These are phyloP conservation scores for Babesia bovis DNA, from an alignment of 169 alveolate species.

Conservation along the genomic window DNA sequence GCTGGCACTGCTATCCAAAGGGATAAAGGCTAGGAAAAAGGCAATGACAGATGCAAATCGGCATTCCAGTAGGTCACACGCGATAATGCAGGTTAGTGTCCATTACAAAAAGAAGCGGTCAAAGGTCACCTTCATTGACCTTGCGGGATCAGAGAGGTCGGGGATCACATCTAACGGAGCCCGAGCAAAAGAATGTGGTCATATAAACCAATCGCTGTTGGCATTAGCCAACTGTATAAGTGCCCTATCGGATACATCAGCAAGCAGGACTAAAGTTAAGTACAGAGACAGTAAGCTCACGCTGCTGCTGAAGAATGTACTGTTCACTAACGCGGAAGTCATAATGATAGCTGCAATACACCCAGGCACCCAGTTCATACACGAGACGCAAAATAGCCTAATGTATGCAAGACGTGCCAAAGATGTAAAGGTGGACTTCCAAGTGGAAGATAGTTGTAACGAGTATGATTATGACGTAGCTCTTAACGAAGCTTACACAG, in stretches of 20 bases:
- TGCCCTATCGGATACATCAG: conserved; percentile 84
- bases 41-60: conserved; percentile 93
- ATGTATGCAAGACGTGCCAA: conserved; percentile 93
- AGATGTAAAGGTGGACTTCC: conserved; percentile 74
- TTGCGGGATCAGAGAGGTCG: conserved; percentile 97
- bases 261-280: conserved; percentile 85
- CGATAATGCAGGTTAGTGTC: conserved; percentile 82
- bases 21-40: conserved; percentile 91
- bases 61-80: conserved; percentile 94
- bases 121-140: conserved; percentile 91
- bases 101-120: conserved; percentile 33
- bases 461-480: conserved; percentile 1
- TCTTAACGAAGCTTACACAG: conserved; percentile 9
- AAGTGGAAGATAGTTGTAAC: neutral
- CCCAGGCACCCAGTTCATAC: conserved; percentile 82
- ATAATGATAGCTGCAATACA: conserved; percentile 93
- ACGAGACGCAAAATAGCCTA: conserved; percentile 89
- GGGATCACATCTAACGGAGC: conserved; percentile 91
- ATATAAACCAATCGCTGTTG: conserved; percentile 92
- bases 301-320: conserved; percentile 90
- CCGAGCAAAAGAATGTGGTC: conserved; percentile 93
- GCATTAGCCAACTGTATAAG: conserved; percentile 97
- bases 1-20: conserved; percentile 86
- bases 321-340: conserved; percentile 90
- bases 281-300: conserved; percentile 95